These are phyloP conservation scores for Leersia perrieri DNA, from an alignment of 176 grass and related monocot species.

Conservation along the genomic window DNA sequence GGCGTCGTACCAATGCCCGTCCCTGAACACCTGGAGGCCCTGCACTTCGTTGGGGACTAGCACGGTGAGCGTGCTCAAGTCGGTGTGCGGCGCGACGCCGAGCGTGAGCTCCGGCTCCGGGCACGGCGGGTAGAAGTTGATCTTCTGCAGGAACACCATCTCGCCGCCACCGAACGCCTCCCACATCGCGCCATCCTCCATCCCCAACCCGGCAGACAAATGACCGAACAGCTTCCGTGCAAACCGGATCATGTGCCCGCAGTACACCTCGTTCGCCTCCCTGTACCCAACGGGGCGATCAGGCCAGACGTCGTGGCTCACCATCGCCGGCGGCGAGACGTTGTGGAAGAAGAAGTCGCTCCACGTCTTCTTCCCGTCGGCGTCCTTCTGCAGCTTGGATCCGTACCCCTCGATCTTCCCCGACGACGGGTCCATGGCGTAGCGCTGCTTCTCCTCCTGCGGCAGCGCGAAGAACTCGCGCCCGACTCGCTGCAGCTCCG, in stretches of 20 bases:
- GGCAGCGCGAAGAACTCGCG: constrained; percentile 72
- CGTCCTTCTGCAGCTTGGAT: constrained; percentile 34
- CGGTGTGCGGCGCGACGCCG: constrained; percentile 68
- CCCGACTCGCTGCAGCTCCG: constrained; percentile 72
- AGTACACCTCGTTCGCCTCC: constrained; percentile 62
- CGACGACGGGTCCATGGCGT: constrained; percentile 40
- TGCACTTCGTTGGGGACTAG: constrained; percentile 74
- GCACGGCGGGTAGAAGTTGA: constrained; percentile 85
- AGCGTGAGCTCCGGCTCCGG: constrained; percentile 69
- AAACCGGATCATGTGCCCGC: constrained; percentile 38
- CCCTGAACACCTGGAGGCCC: constrained; percentile 70
- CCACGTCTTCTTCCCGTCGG: constrained; percentile 75
- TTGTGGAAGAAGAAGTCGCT: constrained; percentile 80
- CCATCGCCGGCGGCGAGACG: constrained; percentile 41
- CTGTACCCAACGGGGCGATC: constrained; percentile 33
- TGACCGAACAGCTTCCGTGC: constrained; percentile 38
- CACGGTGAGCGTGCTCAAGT: constrained; percentile 66
- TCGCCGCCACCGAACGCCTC: constrained; percentile 50
- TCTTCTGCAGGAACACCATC: constrained; percentile 56
- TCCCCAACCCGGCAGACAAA: constrained; percentile 50
- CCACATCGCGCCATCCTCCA: constrained; percentile 37
- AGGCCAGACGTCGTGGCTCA: constrained; percentile 64
- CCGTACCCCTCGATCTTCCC: constrained; percentile 61
- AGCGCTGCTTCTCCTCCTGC: constrained; percentile 55
- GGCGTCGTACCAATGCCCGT: constrained; percentile 56